These are phyloP conservation scores for Nicotiana otophora DNA, from an alignment of 257 asterid species.

Conservation along the genomic window DNA sequence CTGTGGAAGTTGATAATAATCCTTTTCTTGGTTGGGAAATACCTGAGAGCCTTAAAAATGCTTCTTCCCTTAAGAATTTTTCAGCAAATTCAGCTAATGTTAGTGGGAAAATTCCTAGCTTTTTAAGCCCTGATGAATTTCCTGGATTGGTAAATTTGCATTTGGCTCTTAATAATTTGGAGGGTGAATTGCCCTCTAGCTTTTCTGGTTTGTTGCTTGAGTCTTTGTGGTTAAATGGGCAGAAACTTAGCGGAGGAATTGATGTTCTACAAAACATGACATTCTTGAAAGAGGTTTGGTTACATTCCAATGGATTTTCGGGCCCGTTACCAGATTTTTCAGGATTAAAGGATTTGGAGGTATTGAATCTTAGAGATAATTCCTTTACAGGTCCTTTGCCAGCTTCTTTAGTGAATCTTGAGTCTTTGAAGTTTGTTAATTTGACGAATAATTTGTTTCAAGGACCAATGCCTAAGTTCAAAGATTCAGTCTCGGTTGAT, in stretches of 20 bases:
- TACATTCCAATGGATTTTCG: constrained; percentile 62
- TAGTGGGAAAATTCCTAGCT: constrained; percentile 53
- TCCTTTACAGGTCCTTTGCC: constrained; percentile 72
- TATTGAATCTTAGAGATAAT: constrained; percentile 75
- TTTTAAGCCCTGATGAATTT: constrained; percentile 62
- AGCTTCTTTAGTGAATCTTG: constrained; percentile 50
- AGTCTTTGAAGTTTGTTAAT: constrained; percentile 60
- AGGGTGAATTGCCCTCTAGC: constrained; percentile 59
- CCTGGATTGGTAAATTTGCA: constrained; percentile 69
- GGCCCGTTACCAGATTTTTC: constrained; percentile 76
- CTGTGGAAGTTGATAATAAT: constrained; percentile 69
- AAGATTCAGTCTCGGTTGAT: constrained; percentile 51
- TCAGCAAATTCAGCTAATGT: constrained; percentile 80
- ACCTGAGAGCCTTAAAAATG: constrained; percentile 55
- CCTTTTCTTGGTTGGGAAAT: constrained; percentile 68
- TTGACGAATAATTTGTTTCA: constrained; percentile 82
- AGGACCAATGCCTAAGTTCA: constrained; percentile 80
- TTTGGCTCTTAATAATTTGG: constrained; percentile 73
- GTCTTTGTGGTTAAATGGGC: constrained; percentile 85
- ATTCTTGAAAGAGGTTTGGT: constrained; percentile 77
- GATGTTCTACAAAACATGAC: constrained; percentile 77
- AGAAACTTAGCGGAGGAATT: constrained; percentile 62
- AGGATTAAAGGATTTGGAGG: constrained; percentile 47
- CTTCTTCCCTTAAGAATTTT: constrained; percentile 61
- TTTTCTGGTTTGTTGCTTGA: constrained; percentile 61